Evolutionary conservation across 139 green algal genomes (phyloP), one percentile per base, ranked within the genome.

Genomic region (Chara braunii): DNA sequence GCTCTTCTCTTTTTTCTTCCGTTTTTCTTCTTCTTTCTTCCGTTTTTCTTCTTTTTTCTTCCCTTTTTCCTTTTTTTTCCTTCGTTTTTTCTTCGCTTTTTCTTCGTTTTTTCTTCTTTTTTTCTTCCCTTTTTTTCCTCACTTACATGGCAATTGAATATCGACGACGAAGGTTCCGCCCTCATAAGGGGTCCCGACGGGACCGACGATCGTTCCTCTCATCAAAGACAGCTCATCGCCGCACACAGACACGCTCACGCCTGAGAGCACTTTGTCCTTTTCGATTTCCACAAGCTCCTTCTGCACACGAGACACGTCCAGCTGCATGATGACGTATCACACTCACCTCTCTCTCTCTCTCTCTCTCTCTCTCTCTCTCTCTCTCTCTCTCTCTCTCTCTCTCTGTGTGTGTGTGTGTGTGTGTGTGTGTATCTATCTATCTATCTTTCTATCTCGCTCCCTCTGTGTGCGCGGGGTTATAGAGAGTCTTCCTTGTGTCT

Each of bases 91-190:
- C n/a, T n/a, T n/a, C n/a, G n/a, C n/a, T n/a, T n/a, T n/a, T n/a
- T n/a, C n/a, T n/a, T n/a, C n/a, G n/a, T n/a, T n/a, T n/a, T n/a
- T n/a, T n/a, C n/a, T n/a, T n/a, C n/a, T n/a, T n/a, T n/a, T n/a
- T n/a, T n/a, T n/a, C n/a, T n/a, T n/a, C n/a, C n/a, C n/a, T n/a
- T n/a, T n/a, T n/a, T n/a, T n/a, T n/a, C n/a, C n/a, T n/a, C n/a
- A n/a, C n/a, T n/a, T 23, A 58, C 65, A 40, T 68, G 74, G 71
- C 31, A 96, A 68, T 29, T 83, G 55, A 30, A 97, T 97, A 64
- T 95, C 86, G 0, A 96, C 77, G 14, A 59, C n/a, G 53, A 84
- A 84, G 11, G 40, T 54, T 9, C 79, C 79, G 11, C 72, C 72
- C 43, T 85, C 66, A 58, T 85, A 85, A 26, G 89, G 84, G 3